phyloP scores from a whole-genome alignment of 768 basidiomycete species.

The Agrocybe pediades region DNA sequence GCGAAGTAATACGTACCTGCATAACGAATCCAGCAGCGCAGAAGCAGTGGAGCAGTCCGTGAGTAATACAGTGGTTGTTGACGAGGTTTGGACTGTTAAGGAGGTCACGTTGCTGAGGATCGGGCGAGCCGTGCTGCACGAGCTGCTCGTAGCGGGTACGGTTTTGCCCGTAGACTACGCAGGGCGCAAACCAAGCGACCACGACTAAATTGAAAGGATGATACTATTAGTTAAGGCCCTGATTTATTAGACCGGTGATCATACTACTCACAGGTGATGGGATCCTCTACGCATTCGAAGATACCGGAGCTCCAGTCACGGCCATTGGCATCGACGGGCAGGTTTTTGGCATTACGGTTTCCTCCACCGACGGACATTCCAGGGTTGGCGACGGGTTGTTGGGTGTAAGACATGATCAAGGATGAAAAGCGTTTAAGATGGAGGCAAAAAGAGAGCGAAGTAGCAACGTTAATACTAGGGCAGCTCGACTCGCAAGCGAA shows the following conservation, averaged over 20 bases:
- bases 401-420: slow-evolving; percentile 16
- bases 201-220: slow-evolving; percentile 2
- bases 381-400: slow-evolving; percentile 20
- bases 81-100: slow-evolving; percentile 18
- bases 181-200: slow-evolving; percentile 40
- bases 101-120: slow-evolving; percentile 32
- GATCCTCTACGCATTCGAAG: slow-evolving; percentile 30
- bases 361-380: slow-evolving; percentile 26
- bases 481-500: background rate
- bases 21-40: slow-evolving; percentile 39
- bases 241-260: background rate
- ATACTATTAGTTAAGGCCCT: background rate
- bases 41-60: slow-evolving; percentile 25
- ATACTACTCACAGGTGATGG: slow-evolving; percentile 30
- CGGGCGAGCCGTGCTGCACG: slow-evolving; percentile 31
- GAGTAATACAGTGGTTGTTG: slow-evolving; percentile 36
- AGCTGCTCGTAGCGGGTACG: slow-evolving; percentile 43
- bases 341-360: slow-evolving; percentile 36
- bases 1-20: slow-evolving; percentile 30
- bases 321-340: slow-evolving; percentile 31
- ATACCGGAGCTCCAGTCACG: slow-evolving; percentile 40
- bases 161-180: slow-evolving; percentile 38
- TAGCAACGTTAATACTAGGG: background rate
- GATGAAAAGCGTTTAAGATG: background rate
- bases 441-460: background rate